Percentiles rank a stretch among this genome's conserved stretches.
These are phyloP conservation scores for Saussurea involucrata DNA, from an alignment of 129 eudicot species.

Conservation along the genomic window DNA sequence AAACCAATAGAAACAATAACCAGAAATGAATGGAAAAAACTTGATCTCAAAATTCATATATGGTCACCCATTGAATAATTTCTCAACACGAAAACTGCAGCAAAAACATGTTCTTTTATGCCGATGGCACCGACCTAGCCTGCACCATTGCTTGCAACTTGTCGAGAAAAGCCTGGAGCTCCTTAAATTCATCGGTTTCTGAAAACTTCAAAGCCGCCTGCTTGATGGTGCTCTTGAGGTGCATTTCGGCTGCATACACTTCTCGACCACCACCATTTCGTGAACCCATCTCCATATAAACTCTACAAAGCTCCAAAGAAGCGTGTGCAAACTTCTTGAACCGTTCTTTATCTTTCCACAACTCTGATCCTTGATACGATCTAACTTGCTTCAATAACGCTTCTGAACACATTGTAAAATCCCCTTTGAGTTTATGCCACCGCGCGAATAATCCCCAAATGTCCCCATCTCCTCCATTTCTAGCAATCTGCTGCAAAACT, in stretches of 20 bases:
- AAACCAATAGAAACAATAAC: not conserved
- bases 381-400: constrained; percentile 86
- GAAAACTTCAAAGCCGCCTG: constrained; percentile 63
- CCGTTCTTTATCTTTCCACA: constrained; percentile 67
- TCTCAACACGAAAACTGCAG: not conserved
- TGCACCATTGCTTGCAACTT: constrained; percentile 47
- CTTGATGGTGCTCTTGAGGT: constrained; percentile 60
- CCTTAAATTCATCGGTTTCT: constrained; percentile 53
- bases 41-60: not conserved
- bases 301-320: constrained; percentile 79
- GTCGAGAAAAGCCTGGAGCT: constrained; percentile 50
- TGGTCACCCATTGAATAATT: no score
- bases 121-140: constrained; percentile 20
- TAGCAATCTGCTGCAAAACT: constrained; percentile 59
- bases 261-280: constrained; percentile 41
- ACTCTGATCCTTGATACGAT: constrained; percentile 76
- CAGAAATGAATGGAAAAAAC: not conserved
- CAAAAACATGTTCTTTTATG: not conserved
- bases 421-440: constrained; percentile 88
- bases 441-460: constrained; percentile 85
- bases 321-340: constrained; percentile 82
- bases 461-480: constrained; percentile 51
- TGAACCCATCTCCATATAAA: constrained; percentile 54
- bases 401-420: constrained; percentile 78
- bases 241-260: constrained; percentile 78